Base-by-base conservation (phyloP, 2,329 filamentous ascomycete species). In the Xylaria digitata region DNA sequence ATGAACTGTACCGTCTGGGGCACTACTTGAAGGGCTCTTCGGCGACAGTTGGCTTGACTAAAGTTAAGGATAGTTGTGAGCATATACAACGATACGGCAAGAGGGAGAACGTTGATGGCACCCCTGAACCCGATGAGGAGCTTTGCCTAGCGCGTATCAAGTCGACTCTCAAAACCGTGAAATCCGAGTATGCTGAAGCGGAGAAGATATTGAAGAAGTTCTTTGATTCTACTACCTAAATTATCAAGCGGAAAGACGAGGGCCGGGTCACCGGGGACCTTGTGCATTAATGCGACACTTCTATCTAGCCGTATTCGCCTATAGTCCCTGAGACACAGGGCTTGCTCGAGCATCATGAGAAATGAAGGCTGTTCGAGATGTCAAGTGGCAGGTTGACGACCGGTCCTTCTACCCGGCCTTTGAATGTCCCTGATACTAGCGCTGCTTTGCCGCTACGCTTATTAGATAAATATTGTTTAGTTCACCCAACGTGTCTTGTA, bases 1-100 rank as follows among this genome's bases (percentile, higher is more conserved):
- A 82, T n/a, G 83, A 89, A 71, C 88, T 98, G 43, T 97, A 93
- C 40, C 86, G 87, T 60, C 89, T 97, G 37, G 96, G 96, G 48
- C 96, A 99, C 82, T 99, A 97, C 82, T 86, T 99, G 73, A 99
- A 99, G 82, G 96, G 96, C 67, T 98, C 95, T 6, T 97, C 95
- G 8, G 95, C 96, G 45, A 97, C 96, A 3, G 87, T 99, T 61
- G 96, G 96, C 52, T 87, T 98, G 62, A 90, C 87, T 75, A 96
- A 96, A 80, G 91, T 99, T 75, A 92, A 93, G 79, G 94, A 97
- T 76, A 91, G 89, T 69, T 99, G 96, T 82, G 94, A 98, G 82
- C 94, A 96, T 84, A 97, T 99, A 75, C 95, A 99, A 80, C 91
- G 97, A 76, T 96, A 90, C 78, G 95, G 95, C 72, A 91, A 92